Percentiles rank a stretch among this genome's conserved stretches.
Evolutionary conservation across 176 grass and related monocot species (phyloP).

Genomic region (Areca catechu): DNA sequence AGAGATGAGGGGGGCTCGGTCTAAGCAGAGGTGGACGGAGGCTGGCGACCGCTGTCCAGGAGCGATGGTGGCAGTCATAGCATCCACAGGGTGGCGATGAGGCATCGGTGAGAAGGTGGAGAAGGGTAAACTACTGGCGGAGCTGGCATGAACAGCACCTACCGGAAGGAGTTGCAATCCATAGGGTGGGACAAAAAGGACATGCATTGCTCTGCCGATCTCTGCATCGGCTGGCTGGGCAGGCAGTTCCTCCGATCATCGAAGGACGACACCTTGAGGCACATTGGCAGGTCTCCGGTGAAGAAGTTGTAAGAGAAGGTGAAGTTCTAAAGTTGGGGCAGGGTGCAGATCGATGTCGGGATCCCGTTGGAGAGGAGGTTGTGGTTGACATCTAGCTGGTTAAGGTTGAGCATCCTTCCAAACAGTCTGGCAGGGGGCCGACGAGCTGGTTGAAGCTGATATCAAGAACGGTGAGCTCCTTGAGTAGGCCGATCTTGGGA

Average conservation of each 20-base stretch:
- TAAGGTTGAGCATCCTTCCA: conserved; percentile 46
- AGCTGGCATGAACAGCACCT: conserved; percentile 59
- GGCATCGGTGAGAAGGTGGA: too few relatives aligned
- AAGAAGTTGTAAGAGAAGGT: too few relatives aligned
- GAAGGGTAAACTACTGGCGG: conserved; percentile 11
- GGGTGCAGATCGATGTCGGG: conserved; percentile 49
- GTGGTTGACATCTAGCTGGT: conserved; percentile 83
- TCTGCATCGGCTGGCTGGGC: conserved; percentile 38
- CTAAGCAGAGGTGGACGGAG: too few relatives aligned
- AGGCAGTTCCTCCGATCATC: conserved; percentile 77
- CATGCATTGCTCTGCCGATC: conserved; percentile 48
- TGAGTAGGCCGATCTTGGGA: too few relatives aligned
- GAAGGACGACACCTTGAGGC: too few relatives aligned
- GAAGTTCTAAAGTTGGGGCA: conserved; percentile 75
- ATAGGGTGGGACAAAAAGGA: too few relatives aligned
- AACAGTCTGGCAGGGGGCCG: conserved; percentile 60
- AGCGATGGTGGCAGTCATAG: too few relatives aligned
- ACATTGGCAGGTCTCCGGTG: too few relatives aligned
- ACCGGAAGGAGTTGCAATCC: conserved; percentile 56
- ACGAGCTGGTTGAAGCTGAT: conserved; percentile 64
- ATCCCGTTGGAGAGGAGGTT: conserved; percentile 63
- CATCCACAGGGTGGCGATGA: too few relatives aligned
- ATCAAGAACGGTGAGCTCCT: too few relatives aligned
- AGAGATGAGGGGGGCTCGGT: too few relatives aligned
- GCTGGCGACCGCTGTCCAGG: too few relatives aligned